Percentiles rank a stretch among this genome's conserved stretches.
These are phyloP conservation scores for Gryganskiella cystojenkinii DNA, from an alignment of 192 early-diverging fungal species.

Conservation along the genomic window DNA sequence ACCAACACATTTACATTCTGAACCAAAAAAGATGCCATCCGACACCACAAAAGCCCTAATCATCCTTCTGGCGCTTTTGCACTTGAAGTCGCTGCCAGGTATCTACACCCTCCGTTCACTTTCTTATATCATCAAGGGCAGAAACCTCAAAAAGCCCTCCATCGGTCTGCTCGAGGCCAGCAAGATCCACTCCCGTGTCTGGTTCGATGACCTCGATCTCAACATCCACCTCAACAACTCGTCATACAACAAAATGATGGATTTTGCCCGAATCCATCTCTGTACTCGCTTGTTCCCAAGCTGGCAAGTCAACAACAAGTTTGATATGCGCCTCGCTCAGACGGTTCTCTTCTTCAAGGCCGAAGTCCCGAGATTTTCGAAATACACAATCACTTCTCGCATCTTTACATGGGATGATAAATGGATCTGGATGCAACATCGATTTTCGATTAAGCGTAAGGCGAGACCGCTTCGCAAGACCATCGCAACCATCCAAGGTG, in stretches of 20 bases:
- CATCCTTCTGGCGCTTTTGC: conserved; percentile 30
- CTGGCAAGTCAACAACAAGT: conserved; percentile 33
- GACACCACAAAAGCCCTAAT: conserved; percentile 31
- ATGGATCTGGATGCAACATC: conserved; percentile 60
- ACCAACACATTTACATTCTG: neutral
- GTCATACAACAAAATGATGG: conserved; percentile 65
- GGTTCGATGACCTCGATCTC: conserved; percentile 63
- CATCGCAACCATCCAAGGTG: neutral
- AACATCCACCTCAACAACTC: conserved; percentile 63
- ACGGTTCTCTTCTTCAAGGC: conserved; percentile 58
- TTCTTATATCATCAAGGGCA: conserved; percentile 32
- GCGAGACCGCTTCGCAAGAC: conserved; percentile 15
- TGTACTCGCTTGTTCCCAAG: conserved; percentile 40
- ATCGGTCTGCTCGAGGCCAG: conserved; percentile 51
- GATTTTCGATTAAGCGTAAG: conserved; percentile 52
- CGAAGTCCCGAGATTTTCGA: conserved; percentile 58
- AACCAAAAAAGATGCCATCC: conserved; percentile 12
- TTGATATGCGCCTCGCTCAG: conserved; percentile 48
- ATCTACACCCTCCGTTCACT: conserved; percentile 58
- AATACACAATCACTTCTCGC: conserved; percentile 59
- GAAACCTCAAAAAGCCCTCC: conserved; percentile 21
- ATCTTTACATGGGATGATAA: conserved; percentile 64
- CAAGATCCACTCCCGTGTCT: conserved; percentile 54
- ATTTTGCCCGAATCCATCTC: conserved; percentile 58
- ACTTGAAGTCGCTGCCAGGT: conserved; percentile 56